Evolutionary conservation across 2,329 filamentous ascomycete genomes (phyloP).

Genomic region (Decorospora gaudefroyi): DNA sequence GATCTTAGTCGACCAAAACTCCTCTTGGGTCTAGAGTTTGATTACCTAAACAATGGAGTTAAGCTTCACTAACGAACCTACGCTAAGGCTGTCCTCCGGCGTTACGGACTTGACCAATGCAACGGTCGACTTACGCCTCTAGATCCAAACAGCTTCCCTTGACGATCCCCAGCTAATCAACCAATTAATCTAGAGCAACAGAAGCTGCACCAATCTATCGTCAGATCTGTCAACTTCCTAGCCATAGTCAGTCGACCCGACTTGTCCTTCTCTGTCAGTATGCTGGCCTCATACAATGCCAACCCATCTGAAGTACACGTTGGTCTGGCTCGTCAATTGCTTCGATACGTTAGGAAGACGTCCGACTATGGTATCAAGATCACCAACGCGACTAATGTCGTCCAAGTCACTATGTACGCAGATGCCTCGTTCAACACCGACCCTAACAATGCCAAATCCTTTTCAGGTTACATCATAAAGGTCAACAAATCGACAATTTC

Average conservation of each 20-base stretch:
- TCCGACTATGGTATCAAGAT: neutral
- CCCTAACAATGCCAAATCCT: slow-evolving; percentile 12
- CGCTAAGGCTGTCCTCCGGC: neutral
- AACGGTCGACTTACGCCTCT: slow-evolving; percentile 7
- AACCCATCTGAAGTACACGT: slow-evolving; percentile 7
- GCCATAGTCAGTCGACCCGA: slow-evolving; percentile 2
- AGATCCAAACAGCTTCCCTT: slow-evolving; percentile 7
- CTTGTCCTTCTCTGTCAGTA: slow-evolving; percentile 1
- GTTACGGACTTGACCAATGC: slow-evolving; percentile 4
- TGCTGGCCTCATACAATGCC: slow-evolving; percentile 8
- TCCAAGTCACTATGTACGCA: slow-evolving; percentile 7
- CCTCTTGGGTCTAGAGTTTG: slow-evolving; percentile 11
- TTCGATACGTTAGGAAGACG: slow-evolving; percentile 2
- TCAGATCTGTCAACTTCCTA: slow-evolving; percentile 16
- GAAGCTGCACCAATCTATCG: slow-evolving; percentile 3
- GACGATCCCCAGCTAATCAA: neutral
- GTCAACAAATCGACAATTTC: slow-evolving; percentile 19
- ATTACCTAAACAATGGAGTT: slow-evolving; percentile 1
- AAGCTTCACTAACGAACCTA: slow-evolving; percentile 6
- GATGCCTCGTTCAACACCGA: slow-evolving; percentile 11
- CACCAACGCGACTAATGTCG: neutral
- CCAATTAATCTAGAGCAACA: neutral
- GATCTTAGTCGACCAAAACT: slow-evolving; percentile 7
- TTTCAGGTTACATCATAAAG: slow-evolving; percentile 26
- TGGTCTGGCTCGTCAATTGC: neutral